Base-by-base conservation (phyloP, 139 green algal species). In the Marvania coccoides region DNA sequence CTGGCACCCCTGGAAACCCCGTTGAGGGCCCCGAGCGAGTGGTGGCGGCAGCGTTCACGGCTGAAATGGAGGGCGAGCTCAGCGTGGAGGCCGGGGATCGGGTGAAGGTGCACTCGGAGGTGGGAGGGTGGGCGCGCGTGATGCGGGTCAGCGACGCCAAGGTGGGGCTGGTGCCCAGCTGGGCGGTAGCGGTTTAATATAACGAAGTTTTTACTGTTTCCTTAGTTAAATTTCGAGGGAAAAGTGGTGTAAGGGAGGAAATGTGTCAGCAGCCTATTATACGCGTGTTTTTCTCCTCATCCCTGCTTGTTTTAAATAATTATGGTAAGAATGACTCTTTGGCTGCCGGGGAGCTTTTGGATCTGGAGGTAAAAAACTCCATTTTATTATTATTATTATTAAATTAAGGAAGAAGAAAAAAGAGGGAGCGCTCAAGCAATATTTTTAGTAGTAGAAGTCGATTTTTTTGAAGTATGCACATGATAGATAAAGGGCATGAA, bases 1-100 rank as follows among this genome's bases (percentile, higher is more conserved):
- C 71, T 9, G 47, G 15, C 26, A 72, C 71, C 0, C 71, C 71
- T 2, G 19, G n/a, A 19, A n/a, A 15, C 28, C 37, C 37, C 37
- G 48, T 40, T 40, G 48, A 29, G 19, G 14, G 26, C 19, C 12
- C 34, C 29, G 34, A 66, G 13, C 33, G 40, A 4, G 14, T 15
- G 12, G 24, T 66, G 26, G 59, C 40, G 8, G 24, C 35, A 40
- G 54, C 10, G 19, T 79, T 79, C 46, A 53, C 28, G 2, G 72
- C 40, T 4, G 73, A 80, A 61, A 38, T 70, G 55, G 69, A 79
- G 24, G 73, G 69, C 13, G 73, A 80, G 62, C 63, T 80, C 33
- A 74, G 5, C 26, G 73, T 80, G 35, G 62, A 58, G 37, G 45
- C 55, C 0, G 73, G 73, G 9, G 73, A 80, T 26, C 23, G 36